phyloP scores from a whole-genome alignment of 23 red algal genomes.

The Porphyridium purpureum region DNA sequence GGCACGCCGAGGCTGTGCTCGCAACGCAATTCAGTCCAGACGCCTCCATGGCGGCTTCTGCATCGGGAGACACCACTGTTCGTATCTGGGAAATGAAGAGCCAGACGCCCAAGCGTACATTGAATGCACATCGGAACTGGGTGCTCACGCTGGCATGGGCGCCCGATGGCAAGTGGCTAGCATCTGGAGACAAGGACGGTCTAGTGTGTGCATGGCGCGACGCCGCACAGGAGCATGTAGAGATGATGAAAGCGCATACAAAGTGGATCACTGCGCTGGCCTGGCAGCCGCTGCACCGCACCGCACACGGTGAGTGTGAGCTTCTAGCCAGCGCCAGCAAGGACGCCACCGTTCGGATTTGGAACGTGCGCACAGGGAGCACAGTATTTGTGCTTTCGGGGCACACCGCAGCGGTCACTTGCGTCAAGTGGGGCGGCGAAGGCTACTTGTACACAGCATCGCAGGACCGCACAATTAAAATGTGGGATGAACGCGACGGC shows the following conservation, averaged over 20 bases:
- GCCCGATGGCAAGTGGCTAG: slow-evolving; percentile 12
- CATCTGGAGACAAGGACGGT: slow-evolving; percentile 16
- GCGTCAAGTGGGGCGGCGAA: slow-evolving; percentile 64
- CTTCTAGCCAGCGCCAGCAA: slow-evolving; percentile 15
- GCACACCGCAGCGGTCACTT: slow-evolving; percentile 71
- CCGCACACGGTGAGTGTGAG: slow-evolving; percentile 3
- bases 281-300: slow-evolving; percentile 31
- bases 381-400: slow-evolving; percentile 25
- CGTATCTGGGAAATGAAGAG: slow-evolving; percentile 52
- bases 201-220: neutral
- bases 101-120: slow-evolving; percentile 33
- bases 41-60: slow-evolving; percentile 21
- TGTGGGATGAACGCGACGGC: slow-evolving; percentile 36
- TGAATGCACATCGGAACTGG: slow-evolving; percentile 24
- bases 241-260: slow-evolving; percentile 19
- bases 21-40: slow-evolving; percentile 59
- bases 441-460: slow-evolving; percentile 67
- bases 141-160: slow-evolving; percentile 35
- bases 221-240: neutral
- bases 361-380: slow-evolving; percentile 30
- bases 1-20: slow-evolving; percentile 71
- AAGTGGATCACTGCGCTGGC: slow-evolving; percentile 59
- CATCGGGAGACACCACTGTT: slow-evolving; percentile 80
- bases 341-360: slow-evolving; percentile 67
- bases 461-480: slow-evolving; percentile 66